phyloP scores from a whole-genome alignment of 2,329 filamentous ascomycete species.

The Zelopaecilomyces penicillatus region DNA sequence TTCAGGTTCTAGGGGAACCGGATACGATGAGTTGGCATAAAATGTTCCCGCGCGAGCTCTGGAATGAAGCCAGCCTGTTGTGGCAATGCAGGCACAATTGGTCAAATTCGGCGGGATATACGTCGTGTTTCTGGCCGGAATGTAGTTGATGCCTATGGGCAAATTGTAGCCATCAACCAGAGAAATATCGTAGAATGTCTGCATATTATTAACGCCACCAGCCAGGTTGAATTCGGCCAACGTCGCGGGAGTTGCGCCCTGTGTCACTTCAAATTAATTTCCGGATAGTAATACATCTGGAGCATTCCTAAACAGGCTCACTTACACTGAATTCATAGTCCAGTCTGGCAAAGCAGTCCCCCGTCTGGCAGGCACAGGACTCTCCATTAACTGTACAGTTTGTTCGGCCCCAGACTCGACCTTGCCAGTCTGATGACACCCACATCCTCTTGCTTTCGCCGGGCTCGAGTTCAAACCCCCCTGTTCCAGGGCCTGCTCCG shows the following conservation, averaged over 20 bases:
- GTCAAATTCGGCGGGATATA: slow-evolving; percentile 69
- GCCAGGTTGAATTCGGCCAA: slow-evolving; percentile 74
- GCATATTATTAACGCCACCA: slow-evolving; percentile 48
- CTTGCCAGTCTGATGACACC: slow-evolving; percentile 69
- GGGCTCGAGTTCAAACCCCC: slow-evolving; percentile 58
- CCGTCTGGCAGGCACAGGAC: slow-evolving; percentile 62
- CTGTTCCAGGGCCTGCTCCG: slow-evolving; percentile 56
- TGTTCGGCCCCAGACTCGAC: slow-evolving; percentile 73
- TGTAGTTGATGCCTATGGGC: slow-evolving; percentile 55
- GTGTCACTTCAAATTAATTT: background rate
- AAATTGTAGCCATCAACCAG: slow-evolving; percentile 81
- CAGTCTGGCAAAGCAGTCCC: slow-evolving; percentile 65
- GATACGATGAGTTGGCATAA: slow-evolving; percentile 56
- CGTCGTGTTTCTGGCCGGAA: slow-evolving; percentile 51
- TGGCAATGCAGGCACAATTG: slow-evolving; percentile 70
- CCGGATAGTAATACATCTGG: background rate
- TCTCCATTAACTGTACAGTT: slow-evolving; percentile 69
- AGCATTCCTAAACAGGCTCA: background rate
- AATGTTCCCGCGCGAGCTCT: slow-evolving; percentile 45
- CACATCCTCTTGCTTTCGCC: slow-evolving; percentile 52
- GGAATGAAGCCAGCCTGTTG: slow-evolving; percentile 50
- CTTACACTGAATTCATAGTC: slow-evolving; percentile 62
- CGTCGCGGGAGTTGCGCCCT: slow-evolving; percentile 67
- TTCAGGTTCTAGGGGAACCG: slow-evolving; percentile 56
- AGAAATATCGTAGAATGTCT: slow-evolving; percentile 79